Percentiles rank a stretch among this genome's conserved stretches.
Conservation (phyloP, 805 yeast species). For the Candida khao-thaluensis region DNA sequence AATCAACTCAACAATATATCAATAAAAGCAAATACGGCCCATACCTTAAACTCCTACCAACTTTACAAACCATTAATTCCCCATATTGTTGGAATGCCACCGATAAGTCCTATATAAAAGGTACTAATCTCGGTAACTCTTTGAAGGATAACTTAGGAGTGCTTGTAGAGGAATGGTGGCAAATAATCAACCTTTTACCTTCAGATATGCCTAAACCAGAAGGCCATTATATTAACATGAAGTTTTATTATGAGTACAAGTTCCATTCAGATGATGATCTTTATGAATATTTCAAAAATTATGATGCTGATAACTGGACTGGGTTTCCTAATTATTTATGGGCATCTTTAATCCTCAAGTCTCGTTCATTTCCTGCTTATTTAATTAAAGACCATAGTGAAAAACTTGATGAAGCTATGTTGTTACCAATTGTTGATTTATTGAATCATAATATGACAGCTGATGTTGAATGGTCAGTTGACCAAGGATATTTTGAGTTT, state of each 20-base stretch:
- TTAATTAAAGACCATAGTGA: conserved; percentile 42
- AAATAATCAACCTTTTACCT: conserved; percentile 30
- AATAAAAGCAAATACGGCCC: conserved; percentile 24
- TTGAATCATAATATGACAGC: conserved; percentile 68
- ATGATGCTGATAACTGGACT: conserved; percentile 49
- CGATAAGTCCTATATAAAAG: conserved; percentile 53
- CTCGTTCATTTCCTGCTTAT: conserved; percentile 80
- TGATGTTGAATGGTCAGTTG: conserved; percentile 61
- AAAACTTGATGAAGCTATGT: conserved; percentile 53
- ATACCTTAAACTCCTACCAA: conserved; percentile 35
- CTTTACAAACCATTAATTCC: conserved; percentile 44
- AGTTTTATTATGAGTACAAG: conserved; percentile 43
- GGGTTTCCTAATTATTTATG: conserved; percentile 70
- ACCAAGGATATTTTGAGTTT: conserved; percentile 38
- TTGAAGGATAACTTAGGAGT: conserved; percentile 44
- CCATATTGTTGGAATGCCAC: conserved; percentile 66
- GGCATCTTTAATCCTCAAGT: conserved; percentile 67
- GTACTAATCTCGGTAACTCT: conserved; percentile 68
- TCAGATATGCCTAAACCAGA: conserved; percentile 29
- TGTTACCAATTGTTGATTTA: conserved; percentile 76
- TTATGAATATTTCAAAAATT: conserved; percentile 25
- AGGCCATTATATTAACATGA: conserved; percentile 39
- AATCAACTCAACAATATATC: conserved; percentile 17
- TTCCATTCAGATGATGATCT: conserved; percentile 38
- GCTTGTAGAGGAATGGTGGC: conserved; percentile 65